phyloP scores from a whole-genome alignment of 257 asterid genomes.

The Scutellaria barbata region DNA sequence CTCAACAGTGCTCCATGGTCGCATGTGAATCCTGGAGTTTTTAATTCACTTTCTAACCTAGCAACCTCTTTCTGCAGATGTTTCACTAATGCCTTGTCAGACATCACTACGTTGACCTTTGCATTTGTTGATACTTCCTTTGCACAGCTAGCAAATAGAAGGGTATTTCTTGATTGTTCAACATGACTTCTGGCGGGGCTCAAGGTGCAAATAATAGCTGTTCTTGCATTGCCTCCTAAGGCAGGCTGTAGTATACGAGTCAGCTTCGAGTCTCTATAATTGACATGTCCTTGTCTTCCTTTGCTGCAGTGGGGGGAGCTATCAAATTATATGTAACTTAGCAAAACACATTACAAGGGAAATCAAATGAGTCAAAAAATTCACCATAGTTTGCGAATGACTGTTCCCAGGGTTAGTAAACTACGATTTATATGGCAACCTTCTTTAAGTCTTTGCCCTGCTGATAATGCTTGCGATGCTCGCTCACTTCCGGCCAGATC shows the following conservation, averaged over 20 bases:
- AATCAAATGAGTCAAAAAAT: constrained; percentile 13
- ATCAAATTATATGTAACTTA: too few species aligned
- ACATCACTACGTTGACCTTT: constrained; percentile 98
- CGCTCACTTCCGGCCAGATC: constrained; percentile 99
- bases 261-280: constrained; percentile 96
- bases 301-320: constrained; percentile 60
- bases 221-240: constrained; percentile 99
- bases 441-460: constrained; percentile 95
- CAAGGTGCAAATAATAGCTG: constrained; percentile 94
- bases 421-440: constrained; percentile 99
- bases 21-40: constrained; percentile 70
- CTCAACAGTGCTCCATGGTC: constrained; percentile 73
- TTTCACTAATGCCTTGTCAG: constrained; percentile 99
- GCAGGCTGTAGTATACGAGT: constrained; percentile 98
- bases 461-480: constrained; percentile 95
- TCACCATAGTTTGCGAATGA: constrained; percentile 92
- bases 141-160: constrained; percentile 93
- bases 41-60: constrained; percentile 88
- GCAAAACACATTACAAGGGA: neutral
- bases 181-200: constrained; percentile 97
- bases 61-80: constrained; percentile 98
- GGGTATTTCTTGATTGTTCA: constrained; percentile 98
- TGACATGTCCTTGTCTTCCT: constrained; percentile 93
- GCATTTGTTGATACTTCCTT: constrained; percentile 98
- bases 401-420: constrained; percentile 87